phyloP scores from a whole-genome alignment of 2,329 filamentous ascomycete species.

The Xylariaceae sp. region DNA sequence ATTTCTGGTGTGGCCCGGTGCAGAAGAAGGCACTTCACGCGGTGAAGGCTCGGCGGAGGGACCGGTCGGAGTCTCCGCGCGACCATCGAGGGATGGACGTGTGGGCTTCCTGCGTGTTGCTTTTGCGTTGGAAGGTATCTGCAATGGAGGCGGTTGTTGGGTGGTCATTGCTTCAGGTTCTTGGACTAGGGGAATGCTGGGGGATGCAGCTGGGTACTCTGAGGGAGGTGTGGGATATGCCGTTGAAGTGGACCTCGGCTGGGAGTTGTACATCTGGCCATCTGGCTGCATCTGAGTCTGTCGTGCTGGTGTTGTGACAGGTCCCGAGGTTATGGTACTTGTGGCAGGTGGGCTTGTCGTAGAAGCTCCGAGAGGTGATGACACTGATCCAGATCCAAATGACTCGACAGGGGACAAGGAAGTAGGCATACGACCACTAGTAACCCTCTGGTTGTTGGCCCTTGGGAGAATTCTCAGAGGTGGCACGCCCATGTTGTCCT shows the following conservation, averaged over 20 bases:
- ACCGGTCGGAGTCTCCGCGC: slow-evolving; percentile 31
- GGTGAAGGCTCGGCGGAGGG: slow-evolving; percentile 36
- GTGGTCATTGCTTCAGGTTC: background rate
- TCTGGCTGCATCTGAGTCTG: background rate
- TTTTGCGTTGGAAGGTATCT: slow-evolving; percentile 30
- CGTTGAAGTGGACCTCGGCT: background rate
- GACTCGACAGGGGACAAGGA: slow-evolving; percentile 32
- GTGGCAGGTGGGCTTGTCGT: slow-evolving; percentile 4
- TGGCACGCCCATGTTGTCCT: slow-evolving; percentile 53
- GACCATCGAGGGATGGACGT: slow-evolving; percentile 20
- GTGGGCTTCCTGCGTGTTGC: slow-evolving; percentile 46
- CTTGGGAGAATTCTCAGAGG: slow-evolving; percentile 55
- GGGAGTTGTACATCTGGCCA: background rate
- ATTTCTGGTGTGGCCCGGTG: slow-evolving; percentile 13
- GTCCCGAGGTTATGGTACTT: slow-evolving; percentile 10
- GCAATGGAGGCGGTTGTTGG: slow-evolving; percentile 21
- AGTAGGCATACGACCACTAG: slow-evolving; percentile 20
- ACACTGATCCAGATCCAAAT: slow-evolving; percentile 34
- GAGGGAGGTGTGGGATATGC: background rate
- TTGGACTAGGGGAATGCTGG: slow-evolving; percentile 10
- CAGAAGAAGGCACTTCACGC: slow-evolving; percentile 25
- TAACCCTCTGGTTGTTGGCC: slow-evolving; percentile 42
- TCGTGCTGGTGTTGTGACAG: slow-evolving; percentile 23
- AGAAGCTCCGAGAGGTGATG: slow-evolving; percentile 14
- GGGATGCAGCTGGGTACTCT: slow-evolving; percentile 2